Conservation (phyloP, 306 rosid species). For the Elaeagnus macrophylla region DNA sequence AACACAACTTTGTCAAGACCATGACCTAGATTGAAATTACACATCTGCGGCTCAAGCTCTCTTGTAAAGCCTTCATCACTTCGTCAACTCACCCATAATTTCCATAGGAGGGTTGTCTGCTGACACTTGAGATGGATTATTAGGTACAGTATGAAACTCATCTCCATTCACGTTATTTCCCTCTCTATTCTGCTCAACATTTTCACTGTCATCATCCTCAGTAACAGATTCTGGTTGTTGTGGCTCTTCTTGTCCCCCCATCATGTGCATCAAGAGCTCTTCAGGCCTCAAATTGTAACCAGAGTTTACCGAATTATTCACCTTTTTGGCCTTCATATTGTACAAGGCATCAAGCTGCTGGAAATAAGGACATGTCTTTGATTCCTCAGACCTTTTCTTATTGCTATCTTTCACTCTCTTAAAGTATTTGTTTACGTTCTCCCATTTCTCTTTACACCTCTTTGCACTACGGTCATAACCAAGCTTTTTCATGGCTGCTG, state of each 20-base stretch:
- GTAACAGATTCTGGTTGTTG: slow-evolving; percentile 25
- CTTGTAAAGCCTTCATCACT: too few species aligned
- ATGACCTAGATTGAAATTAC: too few species aligned
- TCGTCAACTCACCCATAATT: neutral
- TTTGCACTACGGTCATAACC: slow-evolving; percentile 19
- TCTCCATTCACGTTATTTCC: slow-evolving; percentile 23
- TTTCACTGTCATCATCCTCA: slow-evolving; percentile 35
- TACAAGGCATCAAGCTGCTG: slow-evolving; percentile 17
- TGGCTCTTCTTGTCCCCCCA: slow-evolving; percentile 42
- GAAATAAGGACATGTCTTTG: slow-evolving; percentile 16
- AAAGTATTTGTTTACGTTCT: slow-evolving; percentile 24
- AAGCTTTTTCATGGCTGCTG: slow-evolving; percentile 17
- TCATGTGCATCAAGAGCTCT: slow-evolving; percentile 73
- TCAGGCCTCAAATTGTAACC: slow-evolving; percentile 54
- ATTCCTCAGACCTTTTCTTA: slow-evolving; percentile 3
- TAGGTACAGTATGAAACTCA: slow-evolving; percentile 23
- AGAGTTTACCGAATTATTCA: slow-evolving; percentile 25
- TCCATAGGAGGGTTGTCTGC: slow-evolving; percentile 21
- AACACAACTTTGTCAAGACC: too few species aligned
- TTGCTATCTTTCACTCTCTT: slow-evolving; percentile 6
- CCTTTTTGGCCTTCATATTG: slow-evolving; percentile 4
- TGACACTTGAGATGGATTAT: slow-evolving; percentile 20
- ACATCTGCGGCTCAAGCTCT: too few species aligned
- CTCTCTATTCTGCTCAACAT: slow-evolving; percentile 21
- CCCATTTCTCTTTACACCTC: slow-evolving; percentile 28